Evolutionary conservation across 2,329 filamentous ascomycete species (phyloP), one percentile per base, ranked within the genome.

Genomic region (Zymoseptoria tritici): DNA sequence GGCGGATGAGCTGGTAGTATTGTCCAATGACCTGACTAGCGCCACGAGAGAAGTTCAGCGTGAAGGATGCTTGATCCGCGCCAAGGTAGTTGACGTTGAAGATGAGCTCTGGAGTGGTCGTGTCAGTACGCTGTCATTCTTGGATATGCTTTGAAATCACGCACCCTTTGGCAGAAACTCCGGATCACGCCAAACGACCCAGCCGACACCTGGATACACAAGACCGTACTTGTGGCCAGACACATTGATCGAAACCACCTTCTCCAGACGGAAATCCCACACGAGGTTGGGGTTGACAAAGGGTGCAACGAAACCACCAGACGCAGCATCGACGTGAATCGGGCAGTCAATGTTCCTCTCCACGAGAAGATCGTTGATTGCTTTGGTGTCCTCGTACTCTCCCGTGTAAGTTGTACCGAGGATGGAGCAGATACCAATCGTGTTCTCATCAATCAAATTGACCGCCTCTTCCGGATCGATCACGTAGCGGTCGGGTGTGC

Each of bases 51-150:
- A 97, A 97, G 81, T 97, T 97, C 61, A 97, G 85, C 0, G 93
- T 97, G 78, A 97, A 97, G 2, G 91, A 96, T 2, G 91, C 88
- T 74, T 97, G 93, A 72, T 97, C 91, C 9, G 93, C 92, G 55
- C 93, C 93, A 5, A 97, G 87, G 78, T 97, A 97, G 82, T 97
- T 97, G 83, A 97, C 97, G 82, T 96, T 97, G 84, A 97, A 97
- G 69, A 97, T 91, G 21, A 97, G 86, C 71, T 97, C 92, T 73
- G 62, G 2, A 29, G 4, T 20, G 29, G 16, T 6, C 22, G 3
- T 52, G 55, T 57, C 19, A 57, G 49, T 52, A 20, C 13, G 2
- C 6, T 57, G 21, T 8, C 16, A 50, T 42, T 13, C 49, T 22
- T 49, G 16, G 9, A 26, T 16, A 21, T 1, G 42, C 6, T 8